Base-by-base conservation (phyloP, 345 rosid species). In the Brassica napus region DNA sequence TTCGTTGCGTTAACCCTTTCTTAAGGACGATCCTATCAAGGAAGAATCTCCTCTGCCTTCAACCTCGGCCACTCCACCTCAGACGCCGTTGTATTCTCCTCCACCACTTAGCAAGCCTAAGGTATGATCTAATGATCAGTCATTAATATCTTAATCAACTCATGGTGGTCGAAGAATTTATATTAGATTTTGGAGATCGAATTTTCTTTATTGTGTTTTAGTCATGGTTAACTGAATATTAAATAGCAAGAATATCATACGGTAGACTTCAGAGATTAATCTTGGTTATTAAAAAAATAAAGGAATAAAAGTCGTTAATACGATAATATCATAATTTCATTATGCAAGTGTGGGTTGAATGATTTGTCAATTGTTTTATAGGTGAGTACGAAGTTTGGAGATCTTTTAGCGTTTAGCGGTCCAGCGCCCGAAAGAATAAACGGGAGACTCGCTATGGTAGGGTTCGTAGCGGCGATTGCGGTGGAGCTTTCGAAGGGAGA, bases 371-470 rank as follows among this genome's bases (percentile, higher is more conserved):
- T 6, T 66, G 39, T 60, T 69, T 54, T 54, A 16, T 57, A 86
- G 89, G 84, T 79, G 28, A 90, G 91, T 79, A 89, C 91, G 0
- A 89, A 81, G 15, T 87, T 89, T 75, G 39, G 86, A 0, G 95
- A 90, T 30, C 61, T 90, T 4, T 68, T 94, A 11, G 95, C 95
- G 1, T 91, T 93, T 54, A 83, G 92, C 28, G 98, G 96, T 44
- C 92, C 90, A 0, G 97, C 91, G 5, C 98, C 97, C 0, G 98
- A 94, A 85, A 94, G 97, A 82, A 89, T 94, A 63, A 92, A 94
- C 65, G 94, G 94, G 0, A 83, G 96, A 44, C 64, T 94, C 12
- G 98, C 97, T 0, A 90, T 94, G 98, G 80, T 92, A 0, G 97
- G 97, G 0, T 90, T 92, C 39, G 94, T 87, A 5, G 87, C 91